Base-by-base conservation (phyloP, 1,139 yeast genomes). In the Pichia sp. region DNA sequence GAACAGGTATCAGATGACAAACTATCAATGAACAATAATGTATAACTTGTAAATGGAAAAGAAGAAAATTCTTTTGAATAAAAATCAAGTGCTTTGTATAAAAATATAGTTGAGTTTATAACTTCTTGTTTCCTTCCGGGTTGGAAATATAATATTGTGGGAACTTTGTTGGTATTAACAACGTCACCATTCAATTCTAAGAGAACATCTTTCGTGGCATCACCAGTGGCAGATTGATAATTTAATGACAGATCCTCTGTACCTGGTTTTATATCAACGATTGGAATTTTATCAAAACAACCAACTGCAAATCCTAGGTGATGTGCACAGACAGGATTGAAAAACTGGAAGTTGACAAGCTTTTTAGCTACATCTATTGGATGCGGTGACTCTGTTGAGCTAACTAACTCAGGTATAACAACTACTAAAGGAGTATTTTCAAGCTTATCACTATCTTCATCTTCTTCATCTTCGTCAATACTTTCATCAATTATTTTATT, bases 221-320 rank as follows among this genome's bases (percentile, higher is more conserved):
- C 42, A 11, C 26, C 45, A 13, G 42, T 43, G 12, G 76, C 71
- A 4, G 72, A 69, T 20, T 50, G 50, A 8, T 45, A 39, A 4
- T 53, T 49, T 4, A 58, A 53, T 11, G 48, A 47, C 7, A 59
- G 27, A 4, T 57, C 59, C n/a, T 68, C 72, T 3, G 69, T 68
- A 7, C 68, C 63, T 3, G 60, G 53, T 42, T 59, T 43, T 6
- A 74, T 56, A 43, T 71, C 76, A 20, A 79, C 69, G 39, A 80
- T 65, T 18, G 78, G 77, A 38, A 76, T 73, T 53, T 71, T 73
- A 36, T 81, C 81, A 65, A 92, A 94, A 6, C 96, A 83, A 0
- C 98, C 99, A 2, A 88, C 77, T 0, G 96, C 90, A 83, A 96
- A 92, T 0, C 97, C 97, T n/a, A 94, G 74, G 65, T 90, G 97